phyloP scores from a whole-genome alignment of 805 yeast species.

The Torulaspora delbrueckii region DNA sequence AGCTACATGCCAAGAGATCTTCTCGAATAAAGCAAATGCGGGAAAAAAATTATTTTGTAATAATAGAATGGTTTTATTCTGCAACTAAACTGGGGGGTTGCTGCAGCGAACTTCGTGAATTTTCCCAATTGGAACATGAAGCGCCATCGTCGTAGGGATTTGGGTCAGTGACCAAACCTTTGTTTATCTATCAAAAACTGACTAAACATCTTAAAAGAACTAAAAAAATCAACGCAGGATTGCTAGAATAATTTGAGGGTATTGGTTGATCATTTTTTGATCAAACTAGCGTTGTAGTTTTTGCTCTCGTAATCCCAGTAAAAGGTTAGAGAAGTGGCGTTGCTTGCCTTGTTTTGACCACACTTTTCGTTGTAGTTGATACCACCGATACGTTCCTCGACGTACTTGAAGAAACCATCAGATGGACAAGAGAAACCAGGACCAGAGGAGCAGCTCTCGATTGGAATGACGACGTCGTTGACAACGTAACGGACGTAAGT shows the following conservation, averaged over 20 bases:
- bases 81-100: too few relatives aligned
- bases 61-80: too few relatives aligned
- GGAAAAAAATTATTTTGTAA: too few relatives aligned
- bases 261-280: not conserved
- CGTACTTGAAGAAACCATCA: constrained; percentile 33
- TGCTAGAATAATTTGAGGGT: not conserved
- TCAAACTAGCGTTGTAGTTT: constrained; percentile 9
- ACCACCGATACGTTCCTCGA: constrained; percentile 32
- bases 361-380: constrained; percentile 35
- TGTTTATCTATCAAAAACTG: too few relatives aligned
- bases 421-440: constrained; percentile 50
- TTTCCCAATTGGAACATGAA: too few relatives aligned
- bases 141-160: too few relatives aligned
- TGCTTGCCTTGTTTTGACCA: constrained; percentile 19
- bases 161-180: too few relatives aligned
- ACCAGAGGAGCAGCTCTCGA: constrained; percentile 45
- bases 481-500: constrained; percentile 45
- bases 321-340: constrained; percentile 22
- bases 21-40: too few relatives aligned
- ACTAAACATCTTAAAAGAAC: not conserved
- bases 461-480: constrained; percentile 53
- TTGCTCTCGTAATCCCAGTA: constrained; percentile 19
- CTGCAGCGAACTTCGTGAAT: too few relatives aligned
- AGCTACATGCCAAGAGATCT: too few relatives aligned
- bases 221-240: not conserved